Evolutionary conservation across 179 eudicot species (phyloP).

Genomic region (Camellia oleifera): DNA sequence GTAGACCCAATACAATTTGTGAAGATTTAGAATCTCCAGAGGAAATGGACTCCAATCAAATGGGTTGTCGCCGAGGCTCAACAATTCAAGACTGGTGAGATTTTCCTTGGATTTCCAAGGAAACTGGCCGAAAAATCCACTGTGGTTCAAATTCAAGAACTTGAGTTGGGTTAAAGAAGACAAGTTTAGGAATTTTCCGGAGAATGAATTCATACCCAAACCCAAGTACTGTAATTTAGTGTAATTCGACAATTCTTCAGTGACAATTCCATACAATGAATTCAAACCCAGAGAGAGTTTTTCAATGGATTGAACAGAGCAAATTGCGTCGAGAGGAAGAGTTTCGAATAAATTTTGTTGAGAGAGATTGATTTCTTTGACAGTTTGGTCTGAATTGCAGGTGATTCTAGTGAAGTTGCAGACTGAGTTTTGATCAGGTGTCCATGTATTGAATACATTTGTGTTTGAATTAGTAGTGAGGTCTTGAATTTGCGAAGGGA

Average conservation of each 20-base stretch:
- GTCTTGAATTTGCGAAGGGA: slow-evolving; percentile 25
- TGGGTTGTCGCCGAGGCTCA: slow-evolving; percentile 38
- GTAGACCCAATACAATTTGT: slow-evolving; percentile 32
- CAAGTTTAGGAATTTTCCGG: slow-evolving; percentile 27
- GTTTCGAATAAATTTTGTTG: slow-evolving; percentile 20
- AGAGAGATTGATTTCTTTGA: slow-evolving; percentile 33
- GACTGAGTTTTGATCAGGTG: neutral
- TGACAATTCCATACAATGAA: slow-evolving; percentile 24
- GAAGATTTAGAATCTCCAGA: slow-evolving; percentile 22
- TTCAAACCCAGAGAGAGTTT: slow-evolving; percentile 28
- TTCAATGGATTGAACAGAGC: slow-evolving; percentile 26
- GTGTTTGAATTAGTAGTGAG: slow-evolving; percentile 19
- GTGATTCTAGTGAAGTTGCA: slow-evolving; percentile 37
- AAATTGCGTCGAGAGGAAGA: slow-evolving; percentile 26
- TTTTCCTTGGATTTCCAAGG: slow-evolving; percentile 36
- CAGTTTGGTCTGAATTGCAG: slow-evolving; percentile 16
- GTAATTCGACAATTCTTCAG: slow-evolving; percentile 25
- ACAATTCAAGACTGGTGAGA: slow-evolving; percentile 24
- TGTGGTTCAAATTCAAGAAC: slow-evolving; percentile 22
- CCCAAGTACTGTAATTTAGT: slow-evolving; percentile 30
- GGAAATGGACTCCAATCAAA: slow-evolving; percentile 34
- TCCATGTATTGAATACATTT: slow-evolving; percentile 25
- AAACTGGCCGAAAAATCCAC: slow-evolving; percentile 34
- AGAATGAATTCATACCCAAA: slow-evolving; percentile 28
- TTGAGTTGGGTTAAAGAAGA: slow-evolving; percentile 26